Percentiles rank a stretch among this genome's conserved stretches.
Evolutionary conservation across 352 stramenopile species (phyloP).

Genomic region (Globisporangium rhizosaccharum): DNA sequence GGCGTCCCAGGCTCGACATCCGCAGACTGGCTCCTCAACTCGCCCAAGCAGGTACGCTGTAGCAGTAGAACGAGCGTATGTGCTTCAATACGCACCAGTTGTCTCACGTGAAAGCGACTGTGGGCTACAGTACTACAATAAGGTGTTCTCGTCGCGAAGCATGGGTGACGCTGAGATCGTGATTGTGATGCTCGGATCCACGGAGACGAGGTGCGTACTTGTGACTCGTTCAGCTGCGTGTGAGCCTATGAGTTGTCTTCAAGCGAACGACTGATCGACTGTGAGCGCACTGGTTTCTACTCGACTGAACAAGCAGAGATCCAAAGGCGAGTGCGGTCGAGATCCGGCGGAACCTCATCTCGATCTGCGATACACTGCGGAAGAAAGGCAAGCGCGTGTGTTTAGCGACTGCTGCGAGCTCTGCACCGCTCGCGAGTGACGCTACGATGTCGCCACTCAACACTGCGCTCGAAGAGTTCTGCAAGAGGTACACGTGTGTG

Average conservation of each 20-base stretch:
- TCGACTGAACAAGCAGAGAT: conserved; percentile 15
- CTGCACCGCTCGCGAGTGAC: conserved; percentile 30
- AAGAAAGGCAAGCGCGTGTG: conserved; percentile 84
- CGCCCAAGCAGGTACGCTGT: conserved; percentile 43
- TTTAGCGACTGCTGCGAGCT: conserved; percentile 51
- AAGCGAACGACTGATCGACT: not conserved
- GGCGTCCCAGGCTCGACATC: conserved; percentile 59
- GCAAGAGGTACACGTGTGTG: conserved; percentile 40
- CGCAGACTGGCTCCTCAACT: conserved; percentile 57
- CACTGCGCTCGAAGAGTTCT: conserved; percentile 64
- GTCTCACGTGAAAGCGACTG: not conserved
- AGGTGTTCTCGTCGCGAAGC: conserved; percentile 49
- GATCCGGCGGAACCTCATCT: conserved; percentile 57
- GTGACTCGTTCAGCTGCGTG: no score
- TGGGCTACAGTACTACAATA: conserved; percentile 48
- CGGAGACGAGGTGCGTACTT: conserved; percentile 40
- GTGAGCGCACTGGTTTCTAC: not conserved
- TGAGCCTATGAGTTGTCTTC: not conserved
- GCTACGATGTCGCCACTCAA: conserved; percentile 37
- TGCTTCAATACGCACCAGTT: not conserved
- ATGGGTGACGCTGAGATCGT: conserved; percentile 73
- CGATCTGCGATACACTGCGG: conserved; percentile 69
- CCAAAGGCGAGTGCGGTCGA: conserved; percentile 18
- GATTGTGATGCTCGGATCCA: conserved; percentile 71
- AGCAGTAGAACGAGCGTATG: not conserved